A percentile compares a stretch with the other conserved stretches of the same genome.
These are phyloP conservation scores for Gastrolobium bilobum DNA, from an alignment of 306 rosid genomes.

Conservation along the genomic window DNA sequence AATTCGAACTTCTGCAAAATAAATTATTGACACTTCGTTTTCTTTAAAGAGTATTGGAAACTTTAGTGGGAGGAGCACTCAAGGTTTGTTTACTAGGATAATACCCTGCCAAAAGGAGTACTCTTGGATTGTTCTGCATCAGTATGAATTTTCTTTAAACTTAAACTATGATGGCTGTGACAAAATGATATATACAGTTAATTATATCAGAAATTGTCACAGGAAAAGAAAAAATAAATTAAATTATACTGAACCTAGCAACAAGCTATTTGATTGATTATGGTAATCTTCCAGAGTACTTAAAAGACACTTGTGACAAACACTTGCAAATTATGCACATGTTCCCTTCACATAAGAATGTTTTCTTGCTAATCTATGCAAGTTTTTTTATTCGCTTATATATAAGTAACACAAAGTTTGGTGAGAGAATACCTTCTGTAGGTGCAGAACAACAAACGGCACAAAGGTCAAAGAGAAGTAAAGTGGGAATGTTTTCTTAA, in stretches of 20 bases:
- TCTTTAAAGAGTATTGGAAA: too few species aligned
- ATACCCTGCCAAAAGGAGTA: too few species aligned
- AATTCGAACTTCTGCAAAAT: too few species aligned
- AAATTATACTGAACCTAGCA: slow-evolving; percentile 23
- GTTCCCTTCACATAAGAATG: background rate
- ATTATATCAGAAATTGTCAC: slow-evolving; percentile 5
- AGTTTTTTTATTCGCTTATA: slow-evolving; percentile 28
- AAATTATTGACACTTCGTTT: too few species aligned
- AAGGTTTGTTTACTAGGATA: too few species aligned
- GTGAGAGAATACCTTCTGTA: slow-evolving; percentile 79
- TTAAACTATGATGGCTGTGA: slow-evolving; percentile 1
- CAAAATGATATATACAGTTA: background rate
- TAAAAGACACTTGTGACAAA: slow-evolving; percentile 1
- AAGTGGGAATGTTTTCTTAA: slow-evolving; percentile 93
- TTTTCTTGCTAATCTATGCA: slow-evolving; percentile 28
- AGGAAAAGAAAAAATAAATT: background rate
- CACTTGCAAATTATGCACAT: background rate
- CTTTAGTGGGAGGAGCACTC: too few species aligned
- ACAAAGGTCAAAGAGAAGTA: slow-evolving; percentile 97
- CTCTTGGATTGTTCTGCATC: too few species aligned
- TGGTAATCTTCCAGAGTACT: slow-evolving; percentile 38
- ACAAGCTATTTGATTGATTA: slow-evolving; percentile 9
- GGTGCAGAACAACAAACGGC: slow-evolving; percentile 90
- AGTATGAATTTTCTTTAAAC: slow-evolving; percentile 10
- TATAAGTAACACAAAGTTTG: slow-evolving; percentile 24